Conservation (phyloP, 495 filamentous ascomycete genomes). For the Alectoria sarmentosa region DNA sequence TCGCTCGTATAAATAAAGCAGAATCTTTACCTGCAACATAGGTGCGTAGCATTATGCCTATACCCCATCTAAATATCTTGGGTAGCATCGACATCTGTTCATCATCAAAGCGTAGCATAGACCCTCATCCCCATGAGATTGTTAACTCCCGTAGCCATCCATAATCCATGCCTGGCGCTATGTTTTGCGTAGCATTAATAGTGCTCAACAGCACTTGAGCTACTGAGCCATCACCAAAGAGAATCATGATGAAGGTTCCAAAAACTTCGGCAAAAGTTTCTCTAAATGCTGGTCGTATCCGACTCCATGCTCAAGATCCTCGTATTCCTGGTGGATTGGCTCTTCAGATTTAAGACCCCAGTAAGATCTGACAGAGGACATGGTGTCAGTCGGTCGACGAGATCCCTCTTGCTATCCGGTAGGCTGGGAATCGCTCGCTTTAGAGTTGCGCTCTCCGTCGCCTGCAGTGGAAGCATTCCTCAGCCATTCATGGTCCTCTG, state of each 20-base stretch:
- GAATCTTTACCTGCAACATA: slow-evolving; percentile 43
- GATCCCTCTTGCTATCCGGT: slow-evolving; percentile 3
- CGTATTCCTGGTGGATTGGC: slow-evolving; percentile 22
- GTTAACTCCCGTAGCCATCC: slow-evolving; percentile 45
- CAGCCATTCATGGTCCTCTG: slow-evolving; percentile 11
- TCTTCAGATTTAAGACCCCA: slow-evolving; percentile 19
- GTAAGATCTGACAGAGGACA: slow-evolving; percentile 20
- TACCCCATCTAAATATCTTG: slow-evolving; percentile 28
- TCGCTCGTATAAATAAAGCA: background rate
- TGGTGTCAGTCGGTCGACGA: slow-evolving; percentile 11
- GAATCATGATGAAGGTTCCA: slow-evolving; percentile 54
- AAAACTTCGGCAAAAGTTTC: slow-evolving; percentile 59
- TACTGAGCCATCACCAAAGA: slow-evolving; percentile 54
- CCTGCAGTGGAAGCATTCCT: background rate
- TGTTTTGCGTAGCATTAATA: slow-evolving; percentile 17
- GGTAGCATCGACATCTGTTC: slow-evolving; percentile 5
- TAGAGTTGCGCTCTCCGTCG: background rate
- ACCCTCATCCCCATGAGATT: slow-evolving; percentile 53
- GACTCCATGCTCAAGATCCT: slow-evolving; percentile 38
- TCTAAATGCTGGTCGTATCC: slow-evolving; percentile 38
- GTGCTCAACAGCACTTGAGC: slow-evolving; percentile 52
- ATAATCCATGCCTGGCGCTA: slow-evolving; percentile 24
- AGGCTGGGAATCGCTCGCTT: slow-evolving; percentile 2
- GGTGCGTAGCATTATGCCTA: slow-evolving; percentile 61
- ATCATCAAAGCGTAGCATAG: no score